Base-by-base conservation (phyloP, 1,139 yeast species). In the Yamadazyma triangularis region DNA sequence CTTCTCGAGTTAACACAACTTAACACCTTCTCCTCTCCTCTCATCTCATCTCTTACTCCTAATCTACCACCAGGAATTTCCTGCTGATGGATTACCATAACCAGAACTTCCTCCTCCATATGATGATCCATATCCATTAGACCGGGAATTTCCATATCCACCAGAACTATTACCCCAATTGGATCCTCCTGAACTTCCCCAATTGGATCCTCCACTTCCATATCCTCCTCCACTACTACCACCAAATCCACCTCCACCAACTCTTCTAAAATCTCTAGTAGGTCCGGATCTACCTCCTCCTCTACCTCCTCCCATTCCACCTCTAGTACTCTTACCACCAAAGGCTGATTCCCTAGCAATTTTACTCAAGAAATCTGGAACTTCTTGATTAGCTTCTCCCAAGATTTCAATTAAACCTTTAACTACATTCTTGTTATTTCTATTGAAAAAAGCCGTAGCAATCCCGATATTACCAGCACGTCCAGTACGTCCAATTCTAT, bases 401-500 rank as follows among this genome's bases (percentile, higher is more conserved):
- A 91, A 79, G 51, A 93, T 76, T 39, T 86, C 96, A 55, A 87
- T 63, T 61, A 91, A 70, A 41, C 89, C 96, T 63, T 87, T 86
- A 47, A 79, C 93, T 53, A 91, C 74, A 57, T 88, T 88, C 58
- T 75, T 79, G 78, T 88, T 93, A 60, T 84, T 85, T 70, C 97
- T 84, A 82, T 91, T 91, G 70, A 91, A 87, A 73, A 91, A 91
- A 34, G 98, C 95, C 48, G 96, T 89, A 47, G 98, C 96, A 53
- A 85, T 74, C 83, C 98, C 98, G 44, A 84, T 80, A 71, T 91
- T 91, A 76, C 98, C 98, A 53, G 98, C 98, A 80, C 98, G 94
- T 67, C 98, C 98, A 53, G 98, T 91, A 82, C 98, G 93, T 76
- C 98, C 98, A 58, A 91, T 91, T 74, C 98, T 86, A 72, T 91